Percentiles rank a stretch among this genome's conserved stretches.
Evolutionary conservation across 441 rosid species (phyloP).

Genomic region (Hura crepitans): DNA sequence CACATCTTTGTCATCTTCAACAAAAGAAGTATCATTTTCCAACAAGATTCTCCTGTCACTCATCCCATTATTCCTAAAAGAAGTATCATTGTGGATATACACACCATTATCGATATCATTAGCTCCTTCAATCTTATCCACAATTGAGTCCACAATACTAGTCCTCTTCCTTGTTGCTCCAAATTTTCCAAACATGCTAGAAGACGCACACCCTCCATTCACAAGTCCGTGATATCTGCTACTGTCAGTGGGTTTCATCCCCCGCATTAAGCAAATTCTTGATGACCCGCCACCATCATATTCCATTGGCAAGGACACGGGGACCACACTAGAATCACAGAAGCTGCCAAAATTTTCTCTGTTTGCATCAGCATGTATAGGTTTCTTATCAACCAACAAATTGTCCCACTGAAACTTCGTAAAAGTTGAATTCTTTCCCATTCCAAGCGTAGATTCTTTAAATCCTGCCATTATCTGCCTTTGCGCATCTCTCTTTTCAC

Average conservation of each 20-base stretch:
- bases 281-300: constrained; percentile 12
- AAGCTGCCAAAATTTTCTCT: background rate
- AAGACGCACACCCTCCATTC: background rate
- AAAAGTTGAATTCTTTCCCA: constrained; percentile 18
- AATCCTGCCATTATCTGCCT: constrained; percentile 20
- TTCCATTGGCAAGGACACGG: constrained; percentile 12
- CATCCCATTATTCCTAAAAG: constrained; percentile 5
- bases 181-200: background rate
- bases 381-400: constrained; percentile 18
- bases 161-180: constrained; percentile 8
- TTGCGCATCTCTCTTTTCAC: constrained; percentile 13
- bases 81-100: background rate
- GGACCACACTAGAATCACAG: constrained; percentile 12
- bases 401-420: constrained; percentile 39
- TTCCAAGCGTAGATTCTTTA: constrained; percentile 21
- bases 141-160: constrained; percentile 22
- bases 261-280: background rate
- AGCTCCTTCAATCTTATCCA: constrained; percentile 22
- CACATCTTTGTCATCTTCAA: constrained; percentile 17
- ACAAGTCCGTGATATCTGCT: constrained; percentile 7
- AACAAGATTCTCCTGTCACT: constrained; percentile 2
- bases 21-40: constrained; percentile 1
- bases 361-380: background rate
- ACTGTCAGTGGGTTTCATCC: constrained; percentile 2
- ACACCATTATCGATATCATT: background rate